Evolutionary conservation across 306 rosid species (phyloP), one percentile per base, ranked within the genome.

Genomic region (Pyrus betulifolia): DNA sequence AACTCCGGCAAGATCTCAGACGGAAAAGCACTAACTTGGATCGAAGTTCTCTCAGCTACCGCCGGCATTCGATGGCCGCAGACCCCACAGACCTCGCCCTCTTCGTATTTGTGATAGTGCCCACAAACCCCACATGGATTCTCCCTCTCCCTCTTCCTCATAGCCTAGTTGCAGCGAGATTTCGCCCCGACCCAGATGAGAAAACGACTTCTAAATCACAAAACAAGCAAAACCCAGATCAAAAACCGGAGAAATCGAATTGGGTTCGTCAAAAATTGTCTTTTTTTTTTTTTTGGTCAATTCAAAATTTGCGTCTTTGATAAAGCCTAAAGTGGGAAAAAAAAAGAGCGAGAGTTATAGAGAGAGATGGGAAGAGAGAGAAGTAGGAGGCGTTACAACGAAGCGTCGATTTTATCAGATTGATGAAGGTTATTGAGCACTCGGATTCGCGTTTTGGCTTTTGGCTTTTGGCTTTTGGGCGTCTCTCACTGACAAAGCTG

Each of bases 101-200:
- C 99, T 75, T 96, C 99, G 67, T 82, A 89, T 76, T 96, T 96
- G 88, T 96, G 99, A 85, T 91, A 96, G 86, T 96, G 99, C 46
- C 99, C 99, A 71, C 99, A 96, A 71, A 96, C 87, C 69, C 91
- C 98, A 79, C 99, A 96, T 64, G 99, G 99, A 71, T 96, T 96
- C 84, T 96, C 99, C 71, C 99, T 92, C 84, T 96, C 99, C 80
- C 99, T 88, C 83, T 96, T 96, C 89, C 98, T 92, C 99, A 96
- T 95, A 64, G 40, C 78, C 82, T 52, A 54, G 38, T 49, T 33
- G 49, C 72, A 54, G 42, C 33, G 31, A 15, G 55, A 78, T 67
- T 69, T 22, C 38, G 74, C 42, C 19, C 83, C 52, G 75, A 82
- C 90, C 93, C 87, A 80, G 76, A 79, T 76, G 76, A 63, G 64